A percentile compares a stretch with the other conserved stretches of the same genome.
phyloP scores from a whole-genome alignment of 1,139 yeast species.

The Yarrowia galli region DNA sequence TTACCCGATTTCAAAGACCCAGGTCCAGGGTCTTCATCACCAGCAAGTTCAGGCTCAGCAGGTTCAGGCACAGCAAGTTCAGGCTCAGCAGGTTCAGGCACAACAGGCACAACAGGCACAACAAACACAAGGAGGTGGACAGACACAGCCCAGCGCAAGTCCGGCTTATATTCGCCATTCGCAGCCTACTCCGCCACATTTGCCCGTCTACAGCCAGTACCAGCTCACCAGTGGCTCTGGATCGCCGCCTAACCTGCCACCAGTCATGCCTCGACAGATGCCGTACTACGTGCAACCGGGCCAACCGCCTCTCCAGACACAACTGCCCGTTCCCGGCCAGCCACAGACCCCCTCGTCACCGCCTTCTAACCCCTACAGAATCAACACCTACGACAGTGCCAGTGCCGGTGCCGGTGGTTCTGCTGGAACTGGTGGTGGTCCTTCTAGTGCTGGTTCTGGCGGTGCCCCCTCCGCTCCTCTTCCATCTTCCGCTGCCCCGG shows the following conservation, averaged over 20 bases:
- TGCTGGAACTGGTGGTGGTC: too few species aligned
- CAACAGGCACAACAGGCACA: background rate
- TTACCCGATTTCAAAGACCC: conserved; percentile 36
- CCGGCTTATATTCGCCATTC: conserved; percentile 20
- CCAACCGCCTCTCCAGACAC: conserved; percentile 23
- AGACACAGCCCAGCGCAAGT: background rate
- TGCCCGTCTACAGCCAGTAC: conserved; percentile 32
- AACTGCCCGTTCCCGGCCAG: conserved; percentile 19
- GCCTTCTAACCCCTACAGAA: conserved; percentile 19
- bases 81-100: background rate
- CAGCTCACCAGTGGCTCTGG: conserved; percentile 27
- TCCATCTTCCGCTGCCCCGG: background rate
- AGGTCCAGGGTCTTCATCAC: conserved; percentile 21
- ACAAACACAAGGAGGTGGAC: background rate
- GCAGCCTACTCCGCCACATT: conserved; percentile 35
- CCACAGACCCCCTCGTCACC: conserved; percentile 16
- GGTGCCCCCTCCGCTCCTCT: background rate
- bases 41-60: conserved; percentile 19
- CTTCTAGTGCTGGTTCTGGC: too few species aligned
- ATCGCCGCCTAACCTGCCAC: conserved; percentile 20
- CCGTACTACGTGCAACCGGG: conserved; percentile 34
- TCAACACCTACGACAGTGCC: conserved; percentile 13
- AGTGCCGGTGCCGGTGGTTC: too few species aligned
- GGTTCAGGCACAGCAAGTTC: background rate
- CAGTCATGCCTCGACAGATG: conserved; percentile 37